phyloP scores from a whole-genome alignment of 2,329 filamentous ascomycete species.

The Paecilomyces variotii region DNA sequence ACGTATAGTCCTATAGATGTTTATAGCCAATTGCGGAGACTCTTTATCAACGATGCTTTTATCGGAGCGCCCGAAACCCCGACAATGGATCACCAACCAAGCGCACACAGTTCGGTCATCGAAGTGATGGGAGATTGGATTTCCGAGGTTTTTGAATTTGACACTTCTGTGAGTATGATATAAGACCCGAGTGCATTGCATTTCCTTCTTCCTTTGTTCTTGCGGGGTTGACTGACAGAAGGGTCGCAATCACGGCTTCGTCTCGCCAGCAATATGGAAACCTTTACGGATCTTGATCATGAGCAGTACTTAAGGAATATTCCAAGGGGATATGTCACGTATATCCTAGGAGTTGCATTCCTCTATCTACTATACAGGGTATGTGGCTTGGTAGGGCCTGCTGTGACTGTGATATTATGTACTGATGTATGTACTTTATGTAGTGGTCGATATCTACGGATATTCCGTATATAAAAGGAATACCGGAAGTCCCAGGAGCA shows the following conservation, averaged over 20 bases:
- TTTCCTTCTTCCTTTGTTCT: background rate
- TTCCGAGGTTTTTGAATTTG: background rate
- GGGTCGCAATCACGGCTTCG: background rate
- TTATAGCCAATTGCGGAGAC: background rate
- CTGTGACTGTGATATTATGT: background rate
- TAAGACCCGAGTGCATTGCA: background rate
- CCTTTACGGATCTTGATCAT: background rate
- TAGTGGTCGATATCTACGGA: slow-evolving; percentile 32
- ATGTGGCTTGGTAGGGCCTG: background rate
- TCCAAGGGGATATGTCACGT: background rate
- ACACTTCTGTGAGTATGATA: background rate
- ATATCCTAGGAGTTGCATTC: background rate
- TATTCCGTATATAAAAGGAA: slow-evolving; percentile 46
- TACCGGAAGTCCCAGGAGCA: slow-evolving; percentile 49
- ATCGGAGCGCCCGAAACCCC: background rate
- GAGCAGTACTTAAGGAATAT: background rate
- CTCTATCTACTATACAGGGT: background rate
- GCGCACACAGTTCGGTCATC: background rate
- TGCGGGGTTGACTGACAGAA: no score
- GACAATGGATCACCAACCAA: background rate
- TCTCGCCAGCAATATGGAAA: background rate
- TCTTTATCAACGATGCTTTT: background rate
- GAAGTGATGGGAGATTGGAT: background rate
- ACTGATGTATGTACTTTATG: background rate
- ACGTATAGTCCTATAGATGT: background rate